Base-by-base conservation (phyloP, 73 alveolate genomes). In the Stentor roeselii region DNA sequence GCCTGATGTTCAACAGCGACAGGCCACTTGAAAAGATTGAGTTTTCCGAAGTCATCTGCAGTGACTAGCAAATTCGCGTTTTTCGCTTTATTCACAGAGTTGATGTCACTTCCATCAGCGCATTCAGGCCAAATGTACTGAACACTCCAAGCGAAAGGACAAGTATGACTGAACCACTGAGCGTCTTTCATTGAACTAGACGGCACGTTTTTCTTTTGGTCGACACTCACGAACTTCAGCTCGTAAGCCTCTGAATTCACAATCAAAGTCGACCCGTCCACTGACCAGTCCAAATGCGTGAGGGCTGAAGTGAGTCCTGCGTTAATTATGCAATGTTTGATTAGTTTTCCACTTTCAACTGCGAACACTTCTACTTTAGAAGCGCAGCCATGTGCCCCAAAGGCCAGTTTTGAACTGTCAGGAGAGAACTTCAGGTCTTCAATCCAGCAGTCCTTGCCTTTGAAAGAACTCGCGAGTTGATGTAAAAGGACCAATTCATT, bases 321-420 rank as follows among this genome's bases (percentile, higher is more conserved):
- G 74, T 93, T 95, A 60, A 92, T 42, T n/a, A 74, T 76, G 37
- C 82, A 88, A 59, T 76, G 75, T 90, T 76, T 89, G 85, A 82
- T 59, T 36, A 94, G 89, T 61, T 67, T 67, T 31, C 88, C 80
- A 35, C 93, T 93, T 3, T 75, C 86, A 60, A 97, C 94, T 59
- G 90, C 88, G 74, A 94, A 88, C 32, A 97, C 77, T 87, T 97
- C 98, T 35, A 97, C 86, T 75, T 91, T 85, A 42, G 97, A 88
- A 77, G 91, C 88, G 3, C 98, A 97, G 67, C 99, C 98, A 86
- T 96, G 99, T 50, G 99, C 93, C 3, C 99, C 99, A 83, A 88
- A 95, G 21, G 99, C 99, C 4, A 96, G 86, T 84, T 76, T 86
- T 40, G 87, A 67, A 38, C 78, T 59, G 88, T 95, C 92, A 3